phyloP scores from a whole-genome alignment of 1,284 basidiomycete genomes.

The Pascua guehoae region DNA sequence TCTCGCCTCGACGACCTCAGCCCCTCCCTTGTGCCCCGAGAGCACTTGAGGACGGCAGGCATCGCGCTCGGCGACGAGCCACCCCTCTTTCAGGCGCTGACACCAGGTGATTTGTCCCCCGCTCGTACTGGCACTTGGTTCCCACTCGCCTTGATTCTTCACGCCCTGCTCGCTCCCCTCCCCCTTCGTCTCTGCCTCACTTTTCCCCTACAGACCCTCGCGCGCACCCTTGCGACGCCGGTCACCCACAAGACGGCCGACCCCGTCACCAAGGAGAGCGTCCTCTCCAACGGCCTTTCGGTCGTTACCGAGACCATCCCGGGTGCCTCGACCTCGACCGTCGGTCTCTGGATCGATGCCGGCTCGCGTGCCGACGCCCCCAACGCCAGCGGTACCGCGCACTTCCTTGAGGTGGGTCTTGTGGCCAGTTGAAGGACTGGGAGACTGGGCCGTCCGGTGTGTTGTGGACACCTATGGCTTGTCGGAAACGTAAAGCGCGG shows the following conservation, averaged over 20 bases:
- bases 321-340: conserved; percentile 94
- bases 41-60: too few relatives aligned
- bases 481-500: not conserved
- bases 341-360: conserved; percentile 98
- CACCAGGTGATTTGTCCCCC: too few relatives aligned
- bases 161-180: too few relatives aligned
- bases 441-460: not conserved
- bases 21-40: too few relatives aligned
- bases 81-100: too few relatives aligned
- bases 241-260: conserved; percentile 59
- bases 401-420: conserved; percentile 81
- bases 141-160: too few relatives aligned
- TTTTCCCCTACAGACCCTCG: conserved; percentile 23
- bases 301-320: conserved; percentile 88
- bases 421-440: not conserved
- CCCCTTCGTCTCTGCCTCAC: not conserved
- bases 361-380: conserved; percentile 94
- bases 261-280: conserved; percentile 80
- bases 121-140: too few relatives aligned
- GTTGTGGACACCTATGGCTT: too few relatives aligned
- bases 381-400: conserved; percentile 91
- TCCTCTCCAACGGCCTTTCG: conserved; percentile 86
- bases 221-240: conserved; percentile 45
- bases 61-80: too few relatives aligned
- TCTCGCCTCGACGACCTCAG: too few relatives aligned